Evolutionary conservation across 257 asterid genomes (phyloP).

Genomic region (Ilex aquifolium): DNA sequence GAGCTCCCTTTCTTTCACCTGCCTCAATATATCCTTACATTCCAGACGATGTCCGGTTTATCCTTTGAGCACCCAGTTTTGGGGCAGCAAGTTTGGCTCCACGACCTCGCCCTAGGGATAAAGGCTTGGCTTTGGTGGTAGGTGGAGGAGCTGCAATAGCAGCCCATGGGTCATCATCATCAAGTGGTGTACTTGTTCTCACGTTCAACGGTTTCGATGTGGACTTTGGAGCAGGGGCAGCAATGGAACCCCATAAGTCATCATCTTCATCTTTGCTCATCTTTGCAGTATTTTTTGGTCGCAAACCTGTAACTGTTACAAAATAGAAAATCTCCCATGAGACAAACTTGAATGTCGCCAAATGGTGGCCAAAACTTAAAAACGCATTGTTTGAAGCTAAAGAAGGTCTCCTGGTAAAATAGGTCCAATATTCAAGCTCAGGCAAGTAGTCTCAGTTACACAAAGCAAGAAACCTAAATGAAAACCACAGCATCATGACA

Average conservation of each 20-base stretch:
- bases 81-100: conserved; percentile 67
- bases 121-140: conserved; percentile 58
- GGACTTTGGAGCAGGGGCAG: conserved; percentile 53
- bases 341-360: conserved; percentile 1
- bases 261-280: conserved; percentile 47
- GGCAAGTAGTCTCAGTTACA: too few relatives aligned
- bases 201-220: conserved; percentile 35
- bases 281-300: conserved; percentile 46
- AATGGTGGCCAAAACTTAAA: too few relatives aligned
- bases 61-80: conserved; percentile 75
- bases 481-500: too few relatives aligned
- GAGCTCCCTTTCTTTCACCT: too few relatives aligned
- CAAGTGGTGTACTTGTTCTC: conserved; percentile 38
- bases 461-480: too few relatives aligned
- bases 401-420: too few relatives aligned
- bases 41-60: conserved; percentile 82
- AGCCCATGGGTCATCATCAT: conserved; percentile 75
- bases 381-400: too few relatives aligned
- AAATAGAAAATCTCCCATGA: conserved; percentile 14
- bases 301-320: conserved; percentile 50
- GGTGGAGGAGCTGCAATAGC: conserved; percentile 87
- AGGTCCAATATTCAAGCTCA: too few relatives aligned
- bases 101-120: conserved; percentile 57
- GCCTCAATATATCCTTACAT: conserved; percentile 15
- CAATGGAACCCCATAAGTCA: conserved; percentile 60